Percentiles rank a stretch among this genome's conserved stretches.
phyloP scores from a whole-genome alignment of 1,139 yeast genomes.

The Pichia sp. region DNA sequence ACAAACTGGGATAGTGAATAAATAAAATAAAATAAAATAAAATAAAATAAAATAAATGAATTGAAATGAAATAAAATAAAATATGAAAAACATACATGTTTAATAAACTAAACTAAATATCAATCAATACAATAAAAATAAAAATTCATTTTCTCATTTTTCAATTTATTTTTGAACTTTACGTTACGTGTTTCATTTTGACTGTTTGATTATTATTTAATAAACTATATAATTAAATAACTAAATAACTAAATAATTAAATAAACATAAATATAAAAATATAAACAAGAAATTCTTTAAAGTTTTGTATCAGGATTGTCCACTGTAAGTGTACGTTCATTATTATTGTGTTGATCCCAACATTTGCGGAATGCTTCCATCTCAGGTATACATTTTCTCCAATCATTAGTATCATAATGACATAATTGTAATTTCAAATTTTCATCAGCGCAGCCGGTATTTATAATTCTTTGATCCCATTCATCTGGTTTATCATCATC shows the following conservation, averaged over 20 bases:
- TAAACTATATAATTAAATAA: too few species aligned
- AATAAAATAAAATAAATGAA: too few species aligned
- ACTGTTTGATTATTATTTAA: too few species aligned
- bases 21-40: background rate
- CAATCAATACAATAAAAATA: too few species aligned
- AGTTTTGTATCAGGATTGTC: constrained; percentile 26
- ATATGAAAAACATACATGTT: too few species aligned
- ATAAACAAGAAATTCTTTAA: too few species aligned
- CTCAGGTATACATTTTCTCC: constrained; percentile 66
- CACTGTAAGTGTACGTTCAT: constrained; percentile 47
- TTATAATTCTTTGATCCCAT: constrained; percentile 65
- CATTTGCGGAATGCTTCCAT: constrained; percentile 63
- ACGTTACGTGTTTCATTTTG: too few species aligned
- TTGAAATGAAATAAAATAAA: too few species aligned
- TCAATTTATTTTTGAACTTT: too few species aligned
- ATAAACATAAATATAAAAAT: too few species aligned
- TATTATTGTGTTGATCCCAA: constrained; percentile 57
- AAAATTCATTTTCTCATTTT: too few species aligned
- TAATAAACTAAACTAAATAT: background rate
- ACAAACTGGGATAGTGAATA: background rate
- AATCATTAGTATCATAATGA: constrained; percentile 74
- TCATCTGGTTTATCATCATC: constrained; percentile 56
- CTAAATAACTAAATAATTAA: too few species aligned
- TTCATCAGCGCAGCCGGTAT: constrained; percentile 71
- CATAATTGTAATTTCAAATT: constrained; percentile 62